A percentile compares a stretch with the other conserved stretches of the same genome.
These are phyloP conservation scores for Saccharomycopsis oosterbeekiorum DNA, from an alignment of 805 yeast genomes.

Conservation along the genomic window DNA sequence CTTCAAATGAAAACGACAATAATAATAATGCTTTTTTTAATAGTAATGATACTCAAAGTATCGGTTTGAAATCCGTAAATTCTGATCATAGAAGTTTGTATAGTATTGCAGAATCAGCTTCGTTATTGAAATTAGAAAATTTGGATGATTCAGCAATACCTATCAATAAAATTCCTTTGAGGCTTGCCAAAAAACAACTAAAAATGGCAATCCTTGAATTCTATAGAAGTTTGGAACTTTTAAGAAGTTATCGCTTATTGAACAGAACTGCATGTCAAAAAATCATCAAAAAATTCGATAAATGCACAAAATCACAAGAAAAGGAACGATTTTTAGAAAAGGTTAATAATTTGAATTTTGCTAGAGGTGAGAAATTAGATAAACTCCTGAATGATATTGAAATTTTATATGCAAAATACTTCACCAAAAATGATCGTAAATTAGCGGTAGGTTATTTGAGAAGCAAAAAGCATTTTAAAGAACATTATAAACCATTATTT, in stretches of 20 bases:
- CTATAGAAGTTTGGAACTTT: slow-evolving; percentile 61
- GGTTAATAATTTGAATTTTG: slow-evolving; percentile 48
- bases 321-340: slow-evolving; percentile 44
- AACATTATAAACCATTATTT: slow-evolving; percentile 36
- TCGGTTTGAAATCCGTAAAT: background rate
- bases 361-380: slow-evolving; percentile 57
- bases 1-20: background rate
- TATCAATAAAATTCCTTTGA: slow-evolving; percentile 28
- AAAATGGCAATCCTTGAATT: slow-evolving; percentile 62
- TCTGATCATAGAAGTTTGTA: slow-evolving; percentile 17
- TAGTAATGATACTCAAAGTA: background rate
- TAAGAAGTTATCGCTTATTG: slow-evolving; percentile 60
- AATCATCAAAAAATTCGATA: slow-evolving; percentile 84
- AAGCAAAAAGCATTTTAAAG: slow-evolving; percentile 31
- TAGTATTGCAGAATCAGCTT: background rate
- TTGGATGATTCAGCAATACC: slow-evolving; percentile 34
- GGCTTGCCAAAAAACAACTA: slow-evolving; percentile 53
- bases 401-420: slow-evolving; percentile 52
- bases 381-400: slow-evolving; percentile 53
- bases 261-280: slow-evolving; percentile 87
- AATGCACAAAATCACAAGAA: slow-evolving; percentile 40
- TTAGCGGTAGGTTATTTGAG: slow-evolving; percentile 60
- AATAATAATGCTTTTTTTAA: background rate
- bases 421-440: slow-evolving; percentile 63
- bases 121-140: slow-evolving; percentile 19